Evolutionary conservation across 371 early-diverging fungal genomes (phyloP).

Genomic region (Apophysomyces sp.): DNA sequence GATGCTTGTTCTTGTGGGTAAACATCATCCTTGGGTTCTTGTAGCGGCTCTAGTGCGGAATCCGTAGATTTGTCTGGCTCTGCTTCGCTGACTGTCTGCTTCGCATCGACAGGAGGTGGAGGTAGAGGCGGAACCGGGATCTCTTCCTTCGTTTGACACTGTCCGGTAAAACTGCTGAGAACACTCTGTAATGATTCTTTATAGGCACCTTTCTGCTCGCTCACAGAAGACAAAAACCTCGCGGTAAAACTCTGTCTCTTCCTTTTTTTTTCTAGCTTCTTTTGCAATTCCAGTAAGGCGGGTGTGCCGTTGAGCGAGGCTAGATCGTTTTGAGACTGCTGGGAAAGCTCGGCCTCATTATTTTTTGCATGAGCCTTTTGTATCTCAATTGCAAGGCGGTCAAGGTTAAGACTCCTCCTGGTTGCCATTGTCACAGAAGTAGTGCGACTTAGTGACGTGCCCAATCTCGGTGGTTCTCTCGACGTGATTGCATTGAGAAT

Average conservation of each 20-base stretch:
- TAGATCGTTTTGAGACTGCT: not conserved
- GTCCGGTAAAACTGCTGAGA: constrained; percentile 2
- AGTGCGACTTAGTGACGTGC: constrained; percentile 31
- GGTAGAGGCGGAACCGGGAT: too few species aligned
- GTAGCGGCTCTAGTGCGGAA: too few species aligned
- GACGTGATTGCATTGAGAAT: constrained; percentile 32
- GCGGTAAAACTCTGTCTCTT: constrained; percentile 51
- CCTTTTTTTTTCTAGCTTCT: constrained; percentile 32
- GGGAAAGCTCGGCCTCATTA: not conserved
- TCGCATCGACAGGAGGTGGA: too few species aligned
- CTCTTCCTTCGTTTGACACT: too few species aligned
- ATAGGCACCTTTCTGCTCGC: not conserved
- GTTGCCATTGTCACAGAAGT: constrained; percentile 14
- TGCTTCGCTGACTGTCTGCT: too few species aligned
- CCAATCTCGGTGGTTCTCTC: constrained; percentile 35
- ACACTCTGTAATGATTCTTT: constrained; percentile 21
- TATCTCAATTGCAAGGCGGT: not conserved
- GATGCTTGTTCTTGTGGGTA: not conserved
- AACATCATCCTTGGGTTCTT: not conserved
- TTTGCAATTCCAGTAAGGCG: constrained; percentile 26
- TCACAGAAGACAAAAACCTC: constrained; percentile 30
- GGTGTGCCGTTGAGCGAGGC: constrained; percentile 8
- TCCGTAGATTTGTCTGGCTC: too few species aligned
- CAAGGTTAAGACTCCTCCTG: constrained; percentile 7
- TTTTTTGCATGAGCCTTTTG: constrained; percentile 3